These are phyloP conservation scores for Dendrothele bispora DNA, from an alignment of 768 basidiomycete genomes.

Conservation along the genomic window DNA sequence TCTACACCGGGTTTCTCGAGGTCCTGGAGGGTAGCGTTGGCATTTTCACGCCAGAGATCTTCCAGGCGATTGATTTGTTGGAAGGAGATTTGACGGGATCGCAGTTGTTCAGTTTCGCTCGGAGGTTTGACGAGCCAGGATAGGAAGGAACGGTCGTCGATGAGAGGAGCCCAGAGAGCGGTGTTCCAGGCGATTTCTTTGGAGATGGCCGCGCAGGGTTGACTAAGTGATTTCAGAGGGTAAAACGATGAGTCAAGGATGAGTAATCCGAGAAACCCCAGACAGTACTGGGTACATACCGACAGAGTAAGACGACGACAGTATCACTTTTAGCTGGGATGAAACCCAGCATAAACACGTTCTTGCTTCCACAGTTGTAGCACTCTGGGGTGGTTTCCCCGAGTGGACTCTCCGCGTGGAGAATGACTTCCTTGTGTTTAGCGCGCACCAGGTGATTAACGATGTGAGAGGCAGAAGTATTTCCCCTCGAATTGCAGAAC, in stretches of 20 bases:
- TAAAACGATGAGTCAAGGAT: background rate
- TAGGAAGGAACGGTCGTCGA: slow-evolving; percentile 98
- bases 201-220: slow-evolving; percentile 96
- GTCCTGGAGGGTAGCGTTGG: slow-evolving; percentile 92
- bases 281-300: slow-evolving; percentile 52
- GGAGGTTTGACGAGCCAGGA: slow-evolving; percentile 99
- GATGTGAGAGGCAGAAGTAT: slow-evolving; percentile 97
- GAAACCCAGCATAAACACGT: slow-evolving; percentile 99
- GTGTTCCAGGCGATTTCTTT: slow-evolving; percentile 99
- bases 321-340: slow-evolving; percentile 99
- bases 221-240: slow-evolving; percentile 53
- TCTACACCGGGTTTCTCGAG: slow-evolving; percentile 97
- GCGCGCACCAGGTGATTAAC: slow-evolving; percentile 99
- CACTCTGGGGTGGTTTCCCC: slow-evolving; percentile 99
- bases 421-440: slow-evolving; percentile 97
- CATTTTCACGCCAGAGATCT: slow-evolving; percentile 97
- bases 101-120: slow-evolving; percentile 91
- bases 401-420: slow-evolving; percentile 92
- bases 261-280: background rate
- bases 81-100: slow-evolving; percentile 96
- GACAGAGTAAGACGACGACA: slow-evolving; percentile 94
- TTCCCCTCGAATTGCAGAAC: slow-evolving; percentile 99
- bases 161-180: slow-evolving; percentile 95
- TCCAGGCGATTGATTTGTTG: slow-evolving; percentile 96
- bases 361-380: slow-evolving; percentile 99